Percentiles rank a stretch among this genome's conserved stretches.
phyloP scores from a whole-genome alignment of 2,329 filamentous ascomycete species.

The Aspergillus jensenii region DNA sequence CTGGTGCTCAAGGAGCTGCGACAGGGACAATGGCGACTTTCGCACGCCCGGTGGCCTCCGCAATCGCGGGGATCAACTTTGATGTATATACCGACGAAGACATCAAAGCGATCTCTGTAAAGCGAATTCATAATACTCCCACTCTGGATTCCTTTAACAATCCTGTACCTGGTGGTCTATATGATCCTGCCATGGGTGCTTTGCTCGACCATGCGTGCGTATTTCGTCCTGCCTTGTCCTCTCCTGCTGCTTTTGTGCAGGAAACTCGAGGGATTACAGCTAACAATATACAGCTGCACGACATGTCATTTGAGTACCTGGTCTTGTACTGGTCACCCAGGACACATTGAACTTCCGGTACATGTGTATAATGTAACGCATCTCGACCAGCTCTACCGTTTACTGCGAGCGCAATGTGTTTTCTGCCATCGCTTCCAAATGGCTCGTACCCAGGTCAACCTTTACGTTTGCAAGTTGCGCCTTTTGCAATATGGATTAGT shows the following conservation, averaged over 20 bases:
- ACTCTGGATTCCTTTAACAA: conserved; percentile 94
- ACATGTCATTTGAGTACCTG: conserved; percentile 84
- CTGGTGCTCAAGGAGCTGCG: conserved; percentile 35
- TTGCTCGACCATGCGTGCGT: conserved; percentile 81
- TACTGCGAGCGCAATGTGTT: conserved; percentile 82
- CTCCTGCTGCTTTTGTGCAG: conserved; percentile 9
- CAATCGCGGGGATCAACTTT: conserved; percentile 86
- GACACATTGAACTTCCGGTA: conserved; percentile 91
- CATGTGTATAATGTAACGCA: conserved; percentile 97
- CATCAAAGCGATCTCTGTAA: conserved; percentile 86
- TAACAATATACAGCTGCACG: conserved; percentile 64
- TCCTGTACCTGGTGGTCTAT: conserved; percentile 84
- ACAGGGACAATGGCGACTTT: conserved; percentile 45
- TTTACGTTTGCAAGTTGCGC: conserved; percentile 79
- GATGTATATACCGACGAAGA: conserved; percentile 78
- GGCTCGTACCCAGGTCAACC: conserved; percentile 71
- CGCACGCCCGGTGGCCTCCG: conserved; percentile 76
- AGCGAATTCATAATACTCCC: conserved; percentile 86
- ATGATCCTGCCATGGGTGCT: conserved; percentile 87
- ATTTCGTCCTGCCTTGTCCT: conserved; percentile 5
- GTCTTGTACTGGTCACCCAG: conserved; percentile 86
- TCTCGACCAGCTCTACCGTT: conserved; percentile 83
- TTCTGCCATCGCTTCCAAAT: conserved; percentile 89
- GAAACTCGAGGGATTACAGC: conserved; percentile 17
- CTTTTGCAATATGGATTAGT: conserved; percentile 83